Evolutionary conservation across 371 early-diverging fungal genomes (phyloP).

Genomic region (Apophysomyces trapeziformis): DNA sequence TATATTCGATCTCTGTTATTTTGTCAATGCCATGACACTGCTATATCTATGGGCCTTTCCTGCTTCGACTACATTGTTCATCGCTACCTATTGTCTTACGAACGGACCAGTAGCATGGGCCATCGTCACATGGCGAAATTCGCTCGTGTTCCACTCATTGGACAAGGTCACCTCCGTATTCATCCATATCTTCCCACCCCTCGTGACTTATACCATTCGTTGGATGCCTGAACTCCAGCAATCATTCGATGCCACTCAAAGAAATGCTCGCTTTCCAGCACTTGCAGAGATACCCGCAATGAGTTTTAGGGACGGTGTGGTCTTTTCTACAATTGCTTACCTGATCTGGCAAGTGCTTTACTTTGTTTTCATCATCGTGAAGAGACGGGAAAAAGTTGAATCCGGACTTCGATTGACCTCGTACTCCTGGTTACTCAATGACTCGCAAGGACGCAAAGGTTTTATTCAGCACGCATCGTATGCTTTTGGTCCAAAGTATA

Average conservation of each 20-base stretch:
- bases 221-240: constrained; percentile 59
- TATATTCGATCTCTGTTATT: constrained; percentile 74
- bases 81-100: constrained; percentile 62
- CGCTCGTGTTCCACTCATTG: constrained; percentile 68
- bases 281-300: constrained; percentile 32
- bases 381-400: constrained; percentile 66
- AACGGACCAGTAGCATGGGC: constrained; percentile 76
- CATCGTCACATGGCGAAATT: constrained; percentile 75
- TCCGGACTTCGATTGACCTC: constrained; percentile 65
- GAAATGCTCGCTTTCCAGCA: constrained; percentile 50
- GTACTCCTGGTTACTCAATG: constrained; percentile 70
- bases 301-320: constrained; percentile 44
- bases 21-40: constrained; percentile 65
- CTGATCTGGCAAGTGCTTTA: constrained; percentile 73
- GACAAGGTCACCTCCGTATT: constrained; percentile 78
- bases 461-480: constrained; percentile 54
- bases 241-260: constrained; percentile 30
- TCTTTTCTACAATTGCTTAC: constrained; percentile 59
- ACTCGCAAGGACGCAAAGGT: constrained; percentile 49
- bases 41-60: constrained; percentile 59
- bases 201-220: constrained; percentile 63
- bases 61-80: constrained; percentile 48
- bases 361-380: constrained; percentile 65
- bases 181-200: constrained; percentile 73
- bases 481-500: constrained; percentile 59